Conservation (phyloP, 2,329 filamentous ascomycete species). For the Talaromyces sp. region DNA sequence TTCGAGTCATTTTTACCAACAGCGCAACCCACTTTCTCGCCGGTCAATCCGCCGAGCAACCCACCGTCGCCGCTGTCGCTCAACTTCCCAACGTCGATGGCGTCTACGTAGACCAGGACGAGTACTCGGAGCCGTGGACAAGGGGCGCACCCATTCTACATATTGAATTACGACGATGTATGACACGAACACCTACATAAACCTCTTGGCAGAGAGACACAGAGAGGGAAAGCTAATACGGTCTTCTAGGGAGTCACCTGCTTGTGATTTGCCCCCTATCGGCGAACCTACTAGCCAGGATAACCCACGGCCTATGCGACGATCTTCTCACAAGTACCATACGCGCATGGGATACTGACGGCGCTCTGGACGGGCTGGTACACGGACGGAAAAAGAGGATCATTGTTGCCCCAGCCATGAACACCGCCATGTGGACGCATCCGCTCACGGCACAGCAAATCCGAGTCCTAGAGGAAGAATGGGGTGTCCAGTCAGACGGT, state of each 20-base stretch:
- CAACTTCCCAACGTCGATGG: slow-evolving; percentile 68
- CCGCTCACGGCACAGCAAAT: slow-evolving; percentile 74
- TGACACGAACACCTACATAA: background rate
- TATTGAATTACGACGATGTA: slow-evolving; percentile 71
- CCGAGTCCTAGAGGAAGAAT: slow-evolving; percentile 62
- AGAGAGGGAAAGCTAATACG: background rate
- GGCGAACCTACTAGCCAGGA: slow-evolving; percentile 82
- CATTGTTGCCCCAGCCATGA: slow-evolving; percentile 78
- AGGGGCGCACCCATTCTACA: slow-evolving; percentile 79
- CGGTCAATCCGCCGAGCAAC: slow-evolving; percentile 74
- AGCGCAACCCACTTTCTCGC: slow-evolving; percentile 71
- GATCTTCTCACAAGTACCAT: slow-evolving; percentile 69
- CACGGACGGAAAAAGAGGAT: slow-evolving; percentile 56
- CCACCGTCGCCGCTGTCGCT: slow-evolving; percentile 57
- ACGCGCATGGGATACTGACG: slow-evolving; percentile 81
- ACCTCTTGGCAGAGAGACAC: background rate
- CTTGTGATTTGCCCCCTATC: slow-evolving; percentile 76
- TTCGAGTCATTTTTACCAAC: slow-evolving; percentile 77
- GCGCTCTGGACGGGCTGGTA: slow-evolving; percentile 47
- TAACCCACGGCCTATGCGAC: slow-evolving; percentile 72
- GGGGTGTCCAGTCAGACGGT: slow-evolving; percentile 50
- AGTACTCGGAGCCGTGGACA: slow-evolving; percentile 73
- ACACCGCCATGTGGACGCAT: slow-evolving; percentile 85
- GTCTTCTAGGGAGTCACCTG: slow-evolving; percentile 62
- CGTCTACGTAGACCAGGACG: slow-evolving; percentile 77